A percentile compares a stretch with the other conserved stretches of the same genome.
phyloP scores from a whole-genome alignment of 1,284 basidiomycete species.

The Kwoniella shivajii region DNA sequence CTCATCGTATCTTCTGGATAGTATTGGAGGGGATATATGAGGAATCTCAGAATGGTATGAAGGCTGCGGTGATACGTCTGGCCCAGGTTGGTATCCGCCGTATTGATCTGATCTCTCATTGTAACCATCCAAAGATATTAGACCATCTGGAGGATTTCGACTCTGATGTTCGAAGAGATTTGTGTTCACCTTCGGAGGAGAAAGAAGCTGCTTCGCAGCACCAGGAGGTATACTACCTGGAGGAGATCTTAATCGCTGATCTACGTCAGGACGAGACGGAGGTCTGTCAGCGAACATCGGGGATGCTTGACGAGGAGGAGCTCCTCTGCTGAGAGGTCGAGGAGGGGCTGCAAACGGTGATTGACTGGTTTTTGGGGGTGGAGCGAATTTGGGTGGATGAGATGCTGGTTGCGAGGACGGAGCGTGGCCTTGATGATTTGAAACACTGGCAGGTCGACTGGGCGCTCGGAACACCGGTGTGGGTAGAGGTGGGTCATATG shows the following conservation, averaged over 20 bases:
- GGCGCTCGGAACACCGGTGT: conserved; percentile 3
- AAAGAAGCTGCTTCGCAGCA: conserved; percentile 4
- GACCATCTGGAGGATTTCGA: not conserved
- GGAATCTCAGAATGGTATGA: not conserved
- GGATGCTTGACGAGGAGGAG: conserved; percentile 9
- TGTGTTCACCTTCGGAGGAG: conserved; percentile 1
- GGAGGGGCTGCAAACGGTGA: conserved; percentile 12
- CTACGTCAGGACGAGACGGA: conserved; percentile 14
- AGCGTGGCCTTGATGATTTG: not conserved
- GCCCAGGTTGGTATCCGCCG: not conserved
- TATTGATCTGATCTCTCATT: not conserved
- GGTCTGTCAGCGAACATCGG: conserved; percentile 25
- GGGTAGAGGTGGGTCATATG: conserved; percentile 1
- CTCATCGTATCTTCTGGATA: conserved; percentile 17
- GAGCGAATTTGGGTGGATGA: conserved; percentile 4
- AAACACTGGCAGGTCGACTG: conserved; percentile 12
- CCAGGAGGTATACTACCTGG: not conserved
- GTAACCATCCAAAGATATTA: not conserved
- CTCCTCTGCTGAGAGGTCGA: conserved; percentile 14
- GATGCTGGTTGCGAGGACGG: not conserved
- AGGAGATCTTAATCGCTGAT: conserved; percentile 8
- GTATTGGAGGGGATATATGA: conserved; percentile 4
- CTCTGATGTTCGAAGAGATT: not conserved
- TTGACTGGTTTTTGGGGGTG: conserved; percentile 6
- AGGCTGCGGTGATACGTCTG: not conserved